Conservation (phyloP, 2,329 filamentous ascomycete genomes). For the Pseudohalonectria lignicola region DNA sequence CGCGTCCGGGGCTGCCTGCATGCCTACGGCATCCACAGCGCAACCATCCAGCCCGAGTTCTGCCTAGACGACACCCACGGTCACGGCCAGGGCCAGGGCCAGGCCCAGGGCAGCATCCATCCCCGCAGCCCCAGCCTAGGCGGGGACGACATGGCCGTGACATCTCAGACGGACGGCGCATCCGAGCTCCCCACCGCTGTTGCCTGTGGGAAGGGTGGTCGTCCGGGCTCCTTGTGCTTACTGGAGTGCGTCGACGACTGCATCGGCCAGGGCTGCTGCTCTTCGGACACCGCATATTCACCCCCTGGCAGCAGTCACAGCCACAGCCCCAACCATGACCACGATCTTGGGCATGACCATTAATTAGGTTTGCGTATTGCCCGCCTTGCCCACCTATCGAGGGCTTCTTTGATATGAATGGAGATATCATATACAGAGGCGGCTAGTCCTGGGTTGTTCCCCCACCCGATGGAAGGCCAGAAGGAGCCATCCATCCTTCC, state of each 20-base stretch:
- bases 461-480: too few relatives aligned
- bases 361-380: neutral
- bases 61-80: slow-evolving; percentile 39
- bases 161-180: slow-evolving; percentile 7
- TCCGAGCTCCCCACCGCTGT: neutral
- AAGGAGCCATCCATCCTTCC: too few relatives aligned
- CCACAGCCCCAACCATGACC: slow-evolving; percentile 22
- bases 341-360: slow-evolving; percentile 6
- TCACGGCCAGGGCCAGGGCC: slow-evolving; percentile 21
- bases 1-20: slow-evolving; percentile 82
- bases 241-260: slow-evolving; percentile 42
- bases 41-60: slow-evolving; percentile 94
- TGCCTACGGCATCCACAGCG: slow-evolving; percentile 91
- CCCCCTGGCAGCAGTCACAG: slow-evolving; percentile 21
- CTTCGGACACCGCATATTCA: slow-evolving; percentile 15
- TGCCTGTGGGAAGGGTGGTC: slow-evolving; percentile 13
- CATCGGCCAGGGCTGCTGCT: slow-evolving; percentile 32
- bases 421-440: neutral
- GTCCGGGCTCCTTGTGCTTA: slow-evolving; percentile 24
- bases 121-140: too few relatives aligned
- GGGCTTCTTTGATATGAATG: too few relatives aligned
- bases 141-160: too few relatives aligned
- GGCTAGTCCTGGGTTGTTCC: too few relatives aligned
- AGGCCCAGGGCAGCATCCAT: too few relatives aligned
- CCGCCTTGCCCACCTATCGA: too few relatives aligned